Base-by-base conservation (phyloP, 2,329 filamentous ascomycete genomes). In the Talaromyces sp. region DNA sequence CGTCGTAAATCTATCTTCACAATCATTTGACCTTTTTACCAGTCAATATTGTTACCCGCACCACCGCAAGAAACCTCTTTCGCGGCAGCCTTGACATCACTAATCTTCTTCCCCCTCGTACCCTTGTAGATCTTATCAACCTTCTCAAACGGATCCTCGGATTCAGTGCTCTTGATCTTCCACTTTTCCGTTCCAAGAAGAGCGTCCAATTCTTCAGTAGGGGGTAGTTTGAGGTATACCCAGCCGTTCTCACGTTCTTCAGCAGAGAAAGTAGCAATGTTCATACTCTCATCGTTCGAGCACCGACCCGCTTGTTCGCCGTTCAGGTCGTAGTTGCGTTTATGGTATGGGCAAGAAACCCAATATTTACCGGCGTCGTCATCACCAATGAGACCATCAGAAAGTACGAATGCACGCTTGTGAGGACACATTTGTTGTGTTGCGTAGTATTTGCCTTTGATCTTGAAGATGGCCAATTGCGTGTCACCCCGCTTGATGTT, bases 401-500 rank as follows among this genome's bases (percentile, higher is more conserved):
- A 90, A 31, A 97, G 86, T n/a, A 93, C 89, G 73, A 97, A 97
- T 0, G 92, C 89, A 11, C 92, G 89, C 79, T 94, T 95, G 80
- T 96, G 92, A 10, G 93, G 93, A 75, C 93, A 97, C 93, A 97
- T 97, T 75, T 97, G 92, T 80, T 97, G 93, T 14, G 90, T 90
- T 66, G 91, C 90, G 76, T 94, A 94, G 82, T 89, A 96, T 62
- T 85, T 86, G 22, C 92, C 92, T 62, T 87, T 86, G 67, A 96
- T 85, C 71, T 92, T 90, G 86, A 93, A 97, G 62, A 97, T 82
- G 8, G 93, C 92, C 1, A 97, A 85, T 77, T 97, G 93, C 0
- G 92, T 96, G 76, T 96, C 92, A 50, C 93, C 91, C 50, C 91
- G 86, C 82, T 96, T 95, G 78, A 97, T 82, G 37, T 89, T 89